Conservation (phyloP, 176 grass and related monocot species). For the Stipa capillata region DNA sequence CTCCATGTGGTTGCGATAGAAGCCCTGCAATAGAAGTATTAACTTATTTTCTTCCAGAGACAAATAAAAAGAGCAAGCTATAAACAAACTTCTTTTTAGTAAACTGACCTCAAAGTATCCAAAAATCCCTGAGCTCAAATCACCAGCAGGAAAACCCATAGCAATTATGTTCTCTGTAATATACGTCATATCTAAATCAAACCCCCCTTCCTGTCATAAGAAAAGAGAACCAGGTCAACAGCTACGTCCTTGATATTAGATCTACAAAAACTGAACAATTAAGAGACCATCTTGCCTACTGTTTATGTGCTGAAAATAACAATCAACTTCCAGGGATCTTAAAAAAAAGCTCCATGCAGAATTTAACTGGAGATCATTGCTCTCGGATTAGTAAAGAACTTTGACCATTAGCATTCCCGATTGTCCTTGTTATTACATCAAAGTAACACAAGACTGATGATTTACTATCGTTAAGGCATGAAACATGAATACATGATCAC, state of each 20-base stretch:
- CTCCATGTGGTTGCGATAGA: conserved; percentile 99
- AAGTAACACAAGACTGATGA: background rate
- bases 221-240: conserved; percentile 33
- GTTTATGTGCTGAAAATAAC: background rate
- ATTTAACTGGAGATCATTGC: background rate
- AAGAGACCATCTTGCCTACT: background rate
- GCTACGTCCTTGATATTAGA: background rate
- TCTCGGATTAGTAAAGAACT: background rate
- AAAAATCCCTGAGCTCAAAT: conserved; percentile 97
- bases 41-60: background rate
- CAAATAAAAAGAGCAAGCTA: background rate
- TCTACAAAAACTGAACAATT: background rate
- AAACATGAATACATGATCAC: conserved; percentile 2
- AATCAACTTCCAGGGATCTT: background rate
- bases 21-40: conserved; percentile 55
- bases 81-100: background rate
- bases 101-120: conserved; percentile 96
- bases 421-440: background rate
- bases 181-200: conserved; percentile 99
- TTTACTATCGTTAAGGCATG: background rate
- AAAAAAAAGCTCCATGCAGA: too few relatives aligned
- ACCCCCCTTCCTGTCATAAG: conserved; percentile 86
- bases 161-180: conserved; percentile 99
- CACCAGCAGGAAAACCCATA: conserved; percentile 98
- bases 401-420: background rate